These are phyloP conservation scores for Pseudozyma tsukubaensis DNA, from an alignment of 1,284 basidiomycete species.

Conservation along the genomic window DNA sequence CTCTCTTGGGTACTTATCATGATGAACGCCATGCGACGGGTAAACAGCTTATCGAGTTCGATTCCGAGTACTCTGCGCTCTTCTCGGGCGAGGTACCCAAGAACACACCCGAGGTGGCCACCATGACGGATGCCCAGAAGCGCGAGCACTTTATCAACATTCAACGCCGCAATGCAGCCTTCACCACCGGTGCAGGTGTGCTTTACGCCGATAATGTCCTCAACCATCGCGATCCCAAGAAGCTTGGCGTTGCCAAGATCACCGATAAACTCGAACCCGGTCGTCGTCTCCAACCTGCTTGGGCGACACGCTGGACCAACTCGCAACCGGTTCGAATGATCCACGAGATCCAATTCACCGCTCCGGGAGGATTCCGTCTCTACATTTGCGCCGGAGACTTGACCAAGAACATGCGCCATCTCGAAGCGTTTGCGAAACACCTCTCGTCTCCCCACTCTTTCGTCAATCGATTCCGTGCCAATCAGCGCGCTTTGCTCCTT, in stretches of 20 bases:
- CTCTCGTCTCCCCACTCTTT: constrained; percentile 54
- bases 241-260: constrained; percentile 49
- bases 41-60: constrained; percentile 70
- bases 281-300: constrained; percentile 54
- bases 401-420: constrained; percentile 45
- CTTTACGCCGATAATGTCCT: constrained; percentile 61
- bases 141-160: constrained; percentile 63
- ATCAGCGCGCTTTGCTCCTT: constrained; percentile 38
- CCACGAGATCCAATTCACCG: constrained; percentile 77
- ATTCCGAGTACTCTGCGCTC: constrained; percentile 69
- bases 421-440: constrained; percentile 47
- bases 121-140: constrained; percentile 52
- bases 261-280: constrained; percentile 57
- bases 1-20: constrained; percentile 70
- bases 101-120: constrained; percentile 57
- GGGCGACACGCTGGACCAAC: constrained; percentile 77
- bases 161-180: constrained; percentile 61
- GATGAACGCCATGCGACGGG: constrained; percentile 69
- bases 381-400: constrained; percentile 77
- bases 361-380: constrained; percentile 76
- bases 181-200: constrained; percentile 64
- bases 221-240: constrained; percentile 55
- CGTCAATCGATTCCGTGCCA: constrained; percentile 55
- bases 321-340: constrained; percentile 77
- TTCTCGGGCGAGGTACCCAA: constrained; percentile 68